Evolutionary conservation across 75 land plant genomes (phyloP).

Genomic region (Cupressus sempervirens): DNA sequence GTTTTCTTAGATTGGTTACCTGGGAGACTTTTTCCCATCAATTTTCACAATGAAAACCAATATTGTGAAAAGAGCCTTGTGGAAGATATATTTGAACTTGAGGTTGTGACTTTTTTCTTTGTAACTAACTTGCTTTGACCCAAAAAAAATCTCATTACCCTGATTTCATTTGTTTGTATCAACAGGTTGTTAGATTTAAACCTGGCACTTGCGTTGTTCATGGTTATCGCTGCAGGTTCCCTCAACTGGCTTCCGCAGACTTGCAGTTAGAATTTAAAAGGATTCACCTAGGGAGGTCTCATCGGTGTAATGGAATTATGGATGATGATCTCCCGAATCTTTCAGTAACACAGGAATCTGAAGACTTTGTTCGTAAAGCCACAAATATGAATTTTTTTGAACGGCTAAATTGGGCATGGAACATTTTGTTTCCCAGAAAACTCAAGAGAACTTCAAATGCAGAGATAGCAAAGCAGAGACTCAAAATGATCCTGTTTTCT

Average conservation of each 20-base stretch:
- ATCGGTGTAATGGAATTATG: slow-evolving; percentile 13
- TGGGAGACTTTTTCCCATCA: background rate
- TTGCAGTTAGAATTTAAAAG: background rate
- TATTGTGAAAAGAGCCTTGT: background rate
- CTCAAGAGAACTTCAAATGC: slow-evolving; percentile 62
- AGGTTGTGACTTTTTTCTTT: background rate
- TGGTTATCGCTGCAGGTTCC: background rate
- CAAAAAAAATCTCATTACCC: background rate
- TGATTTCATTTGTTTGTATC: background rate
- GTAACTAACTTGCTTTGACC: background rate
- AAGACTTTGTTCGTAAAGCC: slow-evolving; percentile 42
- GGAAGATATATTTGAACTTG: background rate
- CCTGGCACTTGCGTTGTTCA: background rate
- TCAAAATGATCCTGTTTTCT: slow-evolving; percentile 93
- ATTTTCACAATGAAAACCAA: background rate
- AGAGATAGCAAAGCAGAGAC: slow-evolving; percentile 78
- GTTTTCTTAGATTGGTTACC: background rate
- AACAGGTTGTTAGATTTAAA: slow-evolving; percentile 7
- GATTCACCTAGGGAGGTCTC: background rate
- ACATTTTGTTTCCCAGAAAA: slow-evolving; percentile 64
- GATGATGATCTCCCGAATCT: slow-evolving; percentile 18
- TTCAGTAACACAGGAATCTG: slow-evolving; percentile 38
- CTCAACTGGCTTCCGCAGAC: background rate
- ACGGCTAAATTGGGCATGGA: slow-evolving; percentile 80
- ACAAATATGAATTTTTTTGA: slow-evolving; percentile 71